A percentile compares a stretch with the other conserved stretches of the same genome.
Evolutionary conservation across 192 early-diverging fungal species (phyloP).

Genomic region (Gonapodya prolifera): DNA sequence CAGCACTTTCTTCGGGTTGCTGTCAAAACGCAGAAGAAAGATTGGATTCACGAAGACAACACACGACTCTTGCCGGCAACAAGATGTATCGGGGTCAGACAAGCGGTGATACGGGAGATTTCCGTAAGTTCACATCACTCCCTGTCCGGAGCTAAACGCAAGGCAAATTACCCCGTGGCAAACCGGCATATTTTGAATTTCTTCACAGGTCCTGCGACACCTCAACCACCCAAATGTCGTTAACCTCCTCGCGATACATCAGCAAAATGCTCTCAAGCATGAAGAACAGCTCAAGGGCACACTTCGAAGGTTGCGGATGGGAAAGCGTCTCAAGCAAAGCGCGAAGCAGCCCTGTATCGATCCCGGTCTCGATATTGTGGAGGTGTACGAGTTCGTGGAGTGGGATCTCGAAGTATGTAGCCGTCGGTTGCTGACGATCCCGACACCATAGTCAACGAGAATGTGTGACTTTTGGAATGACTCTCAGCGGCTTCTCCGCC

Average conservation of each 20-base stretch:
- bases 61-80: neutral
- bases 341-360: neutral
- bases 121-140: neutral
- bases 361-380: neutral
- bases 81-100: neutral
- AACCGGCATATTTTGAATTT: neutral
- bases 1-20: neutral
- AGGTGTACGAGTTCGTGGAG: neutral
- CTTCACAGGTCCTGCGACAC: neutral
- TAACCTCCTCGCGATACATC: neutral
- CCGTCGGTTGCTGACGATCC: neutral
- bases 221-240: neutral
- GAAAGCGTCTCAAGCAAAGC: neutral
- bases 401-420: neutral
- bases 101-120: neutral
- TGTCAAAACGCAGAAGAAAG: neutral
- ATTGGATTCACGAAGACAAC: neutral
- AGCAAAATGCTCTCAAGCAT: neutral
- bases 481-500: neutral
- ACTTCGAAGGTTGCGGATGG: neutral
- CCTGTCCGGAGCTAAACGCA: too few relatives aligned
- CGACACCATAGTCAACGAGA: neutral
- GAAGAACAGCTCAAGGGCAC: neutral
- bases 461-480: too few relatives aligned
- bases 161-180: neutral